These are phyloP conservation scores for Talaromyces sp. DNA, from an alignment of 2,329 filamentous ascomycete genomes.

Conservation along the genomic window DNA sequence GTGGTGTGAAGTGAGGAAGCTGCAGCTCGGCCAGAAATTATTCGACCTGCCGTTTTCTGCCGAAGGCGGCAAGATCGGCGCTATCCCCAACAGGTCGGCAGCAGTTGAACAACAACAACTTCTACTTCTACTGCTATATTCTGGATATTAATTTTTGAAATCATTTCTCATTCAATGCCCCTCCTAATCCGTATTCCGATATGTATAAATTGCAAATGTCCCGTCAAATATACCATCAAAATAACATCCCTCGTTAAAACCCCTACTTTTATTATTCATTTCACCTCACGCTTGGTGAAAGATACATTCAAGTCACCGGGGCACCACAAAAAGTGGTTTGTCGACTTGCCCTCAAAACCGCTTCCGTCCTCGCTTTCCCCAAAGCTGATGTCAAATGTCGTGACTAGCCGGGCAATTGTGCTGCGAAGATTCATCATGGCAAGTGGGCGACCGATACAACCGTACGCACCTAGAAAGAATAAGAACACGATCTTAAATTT, in stretches of 20 bases:
- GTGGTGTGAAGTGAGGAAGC: neutral
- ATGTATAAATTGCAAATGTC: too few species aligned
- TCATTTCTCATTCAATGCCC: neutral
- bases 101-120: neutral
- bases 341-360: conserved; percentile 24
- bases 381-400: conserved; percentile 30
- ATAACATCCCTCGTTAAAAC: neutral
- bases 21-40: conserved; percentile 2
- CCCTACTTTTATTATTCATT: neutral
- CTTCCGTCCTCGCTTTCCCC: conserved; percentile 28
- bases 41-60: neutral
- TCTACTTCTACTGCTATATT: neutral
- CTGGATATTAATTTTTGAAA: neutral
- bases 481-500: neutral
- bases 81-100: neutral
- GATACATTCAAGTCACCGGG: conserved; percentile 14
- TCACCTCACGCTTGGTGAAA: conserved; percentile 9
- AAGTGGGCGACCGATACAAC: conserved; percentile 34
- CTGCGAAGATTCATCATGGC: conserved; percentile 32
- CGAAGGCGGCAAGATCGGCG: neutral
- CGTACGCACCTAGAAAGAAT: conserved; percentile 20
- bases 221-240: neutral
- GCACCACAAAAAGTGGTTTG: conserved; percentile 32
- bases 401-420: conserved; percentile 28
- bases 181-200: neutral